A percentile compares a stretch with the other conserved stretches of the same genome.
Evolutionary conservation across 371 early-diverging fungal species (phyloP).

Genomic region (Haplosporangium sp.): DNA sequence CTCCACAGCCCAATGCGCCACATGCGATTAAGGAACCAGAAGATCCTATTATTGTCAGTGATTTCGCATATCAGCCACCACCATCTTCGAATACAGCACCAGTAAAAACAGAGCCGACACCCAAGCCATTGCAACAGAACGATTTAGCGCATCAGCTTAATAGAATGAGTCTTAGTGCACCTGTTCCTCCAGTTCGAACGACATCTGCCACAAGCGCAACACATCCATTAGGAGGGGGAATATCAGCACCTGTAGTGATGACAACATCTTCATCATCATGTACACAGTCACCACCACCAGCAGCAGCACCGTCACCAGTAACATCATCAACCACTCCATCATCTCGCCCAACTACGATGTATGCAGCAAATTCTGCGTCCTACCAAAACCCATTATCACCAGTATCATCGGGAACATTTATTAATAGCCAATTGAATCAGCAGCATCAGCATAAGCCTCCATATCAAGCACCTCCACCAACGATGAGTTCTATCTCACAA

Average conservation of each 20-base stretch:
- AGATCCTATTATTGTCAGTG: not conserved
- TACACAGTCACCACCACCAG: not conserved
- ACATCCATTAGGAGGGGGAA: not conserved
- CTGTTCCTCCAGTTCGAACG: not conserved
- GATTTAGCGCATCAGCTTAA: conserved; percentile 27
- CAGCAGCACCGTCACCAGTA: not conserved
- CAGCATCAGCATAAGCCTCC: conserved; percentile 26
- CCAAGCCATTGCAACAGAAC: conserved; percentile 8
- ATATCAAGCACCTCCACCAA: conserved; percentile 2
- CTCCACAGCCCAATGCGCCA: conserved; percentile 20
- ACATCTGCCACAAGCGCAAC: not conserved
- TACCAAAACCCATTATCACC: conserved; percentile 31
- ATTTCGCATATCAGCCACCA: conserved; percentile 36
- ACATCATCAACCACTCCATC: not conserved
- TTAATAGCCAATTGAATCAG: conserved; percentile 29
- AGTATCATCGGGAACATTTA: conserved; percentile 22
- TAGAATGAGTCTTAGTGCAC: conserved; percentile 19
- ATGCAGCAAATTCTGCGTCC: not conserved
- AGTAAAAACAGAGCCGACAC: not conserved
- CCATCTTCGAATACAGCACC: conserved; percentile 14
- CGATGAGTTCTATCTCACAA: not conserved
- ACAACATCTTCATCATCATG: conserved; percentile 2
- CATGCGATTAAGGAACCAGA: conserved; percentile 29
- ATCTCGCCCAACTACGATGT: not conserved
- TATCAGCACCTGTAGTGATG: not conserved